A percentile compares a stretch with the other conserved stretches of the same genome.
Evolutionary conservation across 148 eudicot genomes (phyloP).

Genomic region (Cornus kousa): DNA sequence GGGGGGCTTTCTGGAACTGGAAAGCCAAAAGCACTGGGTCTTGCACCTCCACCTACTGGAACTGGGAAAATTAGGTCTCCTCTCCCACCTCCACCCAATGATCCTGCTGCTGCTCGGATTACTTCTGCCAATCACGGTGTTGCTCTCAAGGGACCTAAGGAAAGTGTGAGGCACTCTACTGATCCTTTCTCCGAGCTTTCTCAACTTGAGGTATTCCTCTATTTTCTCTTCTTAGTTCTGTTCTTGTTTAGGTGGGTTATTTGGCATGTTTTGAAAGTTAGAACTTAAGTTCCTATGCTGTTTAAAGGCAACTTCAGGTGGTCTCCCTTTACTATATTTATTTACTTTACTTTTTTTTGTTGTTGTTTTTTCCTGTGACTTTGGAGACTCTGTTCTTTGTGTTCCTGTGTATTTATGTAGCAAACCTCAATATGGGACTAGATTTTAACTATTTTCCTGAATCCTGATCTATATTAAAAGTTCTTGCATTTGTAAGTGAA

Average conservation of each 20-base stretch:
- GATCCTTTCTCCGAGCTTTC: slow-evolving; percentile 88
- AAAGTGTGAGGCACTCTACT: slow-evolving; percentile 28
- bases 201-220: slow-evolving; percentile 69
- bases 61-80: slow-evolving; percentile 66
- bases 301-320: background rate
- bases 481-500: background rate
- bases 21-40: slow-evolving; percentile 60
- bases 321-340: background rate
- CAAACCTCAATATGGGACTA: too few relatives aligned
- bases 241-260: background rate
- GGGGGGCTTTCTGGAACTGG: slow-evolving; percentile 41
- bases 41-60: slow-evolving; percentile 79
- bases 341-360: too few relatives aligned
- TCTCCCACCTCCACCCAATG: slow-evolving; percentile 98
- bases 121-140: slow-evolving; percentile 38
- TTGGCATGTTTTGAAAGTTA: background rate
- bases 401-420: too few relatives aligned
- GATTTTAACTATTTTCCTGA: background rate
- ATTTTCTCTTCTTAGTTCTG: background rate
- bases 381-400: too few relatives aligned
- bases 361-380: too few relatives aligned
- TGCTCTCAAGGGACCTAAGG: slow-evolving; percentile 34
- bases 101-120: slow-evolving; percentile 71
- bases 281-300: background rate
- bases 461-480: background rate